These are phyloP conservation scores for Lathyrus oleraceus DNA, from an alignment of 306 rosid species.

Conservation along the genomic window DNA sequence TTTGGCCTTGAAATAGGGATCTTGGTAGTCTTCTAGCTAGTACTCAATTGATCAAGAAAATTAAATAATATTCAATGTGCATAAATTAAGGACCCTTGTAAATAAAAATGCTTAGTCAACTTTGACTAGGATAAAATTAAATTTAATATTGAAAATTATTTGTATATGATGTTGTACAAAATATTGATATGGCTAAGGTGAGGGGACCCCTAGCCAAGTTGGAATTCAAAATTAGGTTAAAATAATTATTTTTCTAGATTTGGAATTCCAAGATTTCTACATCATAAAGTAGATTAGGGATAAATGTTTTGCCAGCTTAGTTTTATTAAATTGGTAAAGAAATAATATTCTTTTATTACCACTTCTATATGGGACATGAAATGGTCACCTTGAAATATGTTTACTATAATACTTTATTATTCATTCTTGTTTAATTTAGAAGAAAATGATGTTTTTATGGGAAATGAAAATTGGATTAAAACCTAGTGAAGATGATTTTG, in stretches of 20 bases:
- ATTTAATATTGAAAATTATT: slow-evolving; percentile 15
- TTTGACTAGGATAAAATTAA: slow-evolving; percentile 35
- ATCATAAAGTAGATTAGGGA: slow-evolving; percentile 28
- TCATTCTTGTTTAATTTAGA: slow-evolving; percentile 3
- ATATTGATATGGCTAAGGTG: slow-evolving; percentile 15
- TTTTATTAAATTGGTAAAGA: slow-evolving; percentile 25
- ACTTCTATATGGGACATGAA: slow-evolving; percentile 26
- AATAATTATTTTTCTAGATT: slow-evolving; percentile 27
- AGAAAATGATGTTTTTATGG: slow-evolving; percentile 10
- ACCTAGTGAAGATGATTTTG: not conserved
- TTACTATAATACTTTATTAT: slow-evolving; percentile 23
- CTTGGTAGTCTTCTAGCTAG: slow-evolving; percentile 26
- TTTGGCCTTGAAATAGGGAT: slow-evolving; percentile 51
- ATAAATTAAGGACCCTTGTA: slow-evolving; percentile 27
- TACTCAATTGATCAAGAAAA: slow-evolving; percentile 37
- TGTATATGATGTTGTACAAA: slow-evolving; percentile 8
- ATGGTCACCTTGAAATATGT: slow-evolving; percentile 30
- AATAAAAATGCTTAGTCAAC: slow-evolving; percentile 29
- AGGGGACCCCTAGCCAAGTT: slow-evolving; percentile 38
- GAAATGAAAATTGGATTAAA: slow-evolving; percentile 30
- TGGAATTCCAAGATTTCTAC: slow-evolving; percentile 35
- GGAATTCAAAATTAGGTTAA: slow-evolving; percentile 26
- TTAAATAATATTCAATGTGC: slow-evolving; percentile 5
- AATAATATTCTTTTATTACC: slow-evolving; percentile 34
- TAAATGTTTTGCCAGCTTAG: slow-evolving; percentile 27